Conservation (phyloP, 331 rosid genomes). For the Spiraea crenata region DNA sequence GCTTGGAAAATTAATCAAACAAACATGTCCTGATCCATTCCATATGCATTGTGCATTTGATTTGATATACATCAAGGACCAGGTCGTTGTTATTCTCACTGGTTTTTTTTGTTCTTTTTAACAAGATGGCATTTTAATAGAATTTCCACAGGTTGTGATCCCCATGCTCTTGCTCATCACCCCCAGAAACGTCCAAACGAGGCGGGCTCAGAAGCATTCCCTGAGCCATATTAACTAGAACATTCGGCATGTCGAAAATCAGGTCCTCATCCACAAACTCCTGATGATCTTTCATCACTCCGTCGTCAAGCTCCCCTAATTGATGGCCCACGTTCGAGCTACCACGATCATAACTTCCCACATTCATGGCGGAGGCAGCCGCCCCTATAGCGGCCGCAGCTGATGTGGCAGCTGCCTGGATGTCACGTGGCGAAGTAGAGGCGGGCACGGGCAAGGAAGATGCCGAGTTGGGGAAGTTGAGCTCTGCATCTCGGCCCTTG, state of each 20-base stretch:
- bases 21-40: too few relatives aligned
- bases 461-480: conserved; percentile 85
- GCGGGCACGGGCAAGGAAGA: conserved; percentile 72
- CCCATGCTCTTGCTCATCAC: conserved; percentile 30
- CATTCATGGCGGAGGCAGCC: conserved; percentile 43
- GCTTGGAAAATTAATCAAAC: neutral
- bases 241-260: conserved; percentile 85
- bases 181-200: conserved; percentile 48
- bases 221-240: conserved; percentile 77
- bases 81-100: neutral
- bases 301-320: conserved; percentile 18
- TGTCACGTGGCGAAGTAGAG: conserved; percentile 68
- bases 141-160: conserved; percentile 71
- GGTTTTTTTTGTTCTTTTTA: neutral
- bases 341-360: conserved; percentile 33
- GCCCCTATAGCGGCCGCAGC: conserved; percentile 78
- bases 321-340: neutral
- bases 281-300: neutral
- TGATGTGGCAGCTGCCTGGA: conserved; percentile 72
- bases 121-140: conserved; percentile 17
- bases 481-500: conserved; percentile 64
- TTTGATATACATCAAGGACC: neutral
- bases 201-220: conserved; percentile 97
- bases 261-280: conserved; percentile 83
- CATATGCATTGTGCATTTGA: neutral